Evolutionary conservation across 768 basidiomycete species (phyloP).

Genomic region (Zangia roseola): DNA sequence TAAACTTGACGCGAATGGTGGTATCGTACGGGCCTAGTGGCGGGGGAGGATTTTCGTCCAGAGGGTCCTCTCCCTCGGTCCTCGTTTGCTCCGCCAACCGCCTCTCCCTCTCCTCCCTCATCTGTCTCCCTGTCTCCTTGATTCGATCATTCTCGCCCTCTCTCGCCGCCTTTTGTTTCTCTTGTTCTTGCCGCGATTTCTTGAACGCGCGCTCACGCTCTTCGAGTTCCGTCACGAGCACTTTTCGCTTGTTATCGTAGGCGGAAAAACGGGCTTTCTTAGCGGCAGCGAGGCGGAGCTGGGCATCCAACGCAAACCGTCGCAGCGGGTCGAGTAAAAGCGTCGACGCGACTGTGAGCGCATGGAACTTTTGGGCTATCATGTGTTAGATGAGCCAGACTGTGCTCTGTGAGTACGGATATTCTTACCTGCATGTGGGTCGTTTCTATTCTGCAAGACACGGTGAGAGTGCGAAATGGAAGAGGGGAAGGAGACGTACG

Average conservation of each 20-base stretch:
- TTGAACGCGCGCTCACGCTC: conserved; percentile 76
- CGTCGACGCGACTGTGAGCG: conserved; percentile 78
- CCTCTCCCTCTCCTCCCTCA: conserved; percentile 67
- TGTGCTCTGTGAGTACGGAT: neutral
- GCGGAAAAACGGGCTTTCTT: conserved; percentile 65
- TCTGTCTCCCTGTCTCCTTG: conserved; percentile 67
- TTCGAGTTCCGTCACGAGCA: conserved; percentile 74
- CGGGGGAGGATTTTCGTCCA: conserved; percentile 54
- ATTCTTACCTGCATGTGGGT: conserved; percentile 67
- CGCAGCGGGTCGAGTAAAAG: conserved; percentile 78
- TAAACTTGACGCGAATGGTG: conserved; percentile 71
- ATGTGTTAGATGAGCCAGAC: neutral
- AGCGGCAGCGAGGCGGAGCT: conserved; percentile 67
- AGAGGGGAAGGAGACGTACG: conserved; percentile 41
- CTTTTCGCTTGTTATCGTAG: conserved; percentile 73
- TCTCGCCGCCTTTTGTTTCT: conserved; percentile 51
- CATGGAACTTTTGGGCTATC: conserved; percentile 76
- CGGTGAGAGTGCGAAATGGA: conserved; percentile 10
- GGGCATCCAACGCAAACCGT: conserved; percentile 76
- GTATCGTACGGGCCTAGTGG: conserved; percentile 67
- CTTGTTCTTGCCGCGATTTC: conserved; percentile 62
- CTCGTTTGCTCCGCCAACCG: conserved; percentile 46
- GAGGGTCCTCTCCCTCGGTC: conserved; percentile 30
- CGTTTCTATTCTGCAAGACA: conserved; percentile 65
- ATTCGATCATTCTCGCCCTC: conserved; percentile 68